phyloP scores from a whole-genome alignment of 768 basidiomycete species.

The Tephrocybe sp. region DNA sequence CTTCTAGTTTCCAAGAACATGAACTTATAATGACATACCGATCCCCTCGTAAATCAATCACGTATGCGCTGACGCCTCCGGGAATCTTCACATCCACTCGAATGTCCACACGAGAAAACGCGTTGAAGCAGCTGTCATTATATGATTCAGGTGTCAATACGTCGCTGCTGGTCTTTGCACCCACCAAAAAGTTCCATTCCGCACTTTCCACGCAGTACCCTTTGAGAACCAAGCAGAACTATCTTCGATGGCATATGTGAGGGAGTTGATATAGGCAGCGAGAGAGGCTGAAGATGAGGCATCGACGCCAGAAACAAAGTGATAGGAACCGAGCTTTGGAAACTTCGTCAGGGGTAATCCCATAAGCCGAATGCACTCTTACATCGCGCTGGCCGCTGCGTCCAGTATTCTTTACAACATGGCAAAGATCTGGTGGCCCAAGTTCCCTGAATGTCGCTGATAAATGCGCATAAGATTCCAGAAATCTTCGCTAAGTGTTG shows the following conservation, averaged over 20 bases:
- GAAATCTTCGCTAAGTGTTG: conserved; percentile 2
- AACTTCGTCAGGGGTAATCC: not conserved
- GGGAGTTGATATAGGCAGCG: conserved; percentile 96
- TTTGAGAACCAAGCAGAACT: conserved; percentile 90
- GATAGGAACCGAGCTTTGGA: conserved; percentile 86
- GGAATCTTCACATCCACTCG: conserved; percentile 98
- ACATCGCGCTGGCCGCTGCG: conserved; percentile 85
- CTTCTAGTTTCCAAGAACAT: not conserved
- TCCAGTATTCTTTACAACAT: conserved; percentile 91
- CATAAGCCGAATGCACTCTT: conserved; percentile 25
- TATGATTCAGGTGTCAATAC: not conserved
- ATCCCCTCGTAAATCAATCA: conserved; percentile 91
- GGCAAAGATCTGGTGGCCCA: conserved; percentile 94
- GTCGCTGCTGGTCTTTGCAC: conserved; percentile 21
- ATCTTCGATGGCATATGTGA: conserved; percentile 95
- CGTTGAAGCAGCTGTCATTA: conserved; percentile 83
- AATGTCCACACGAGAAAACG: conserved; percentile 94
- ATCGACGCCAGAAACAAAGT: conserved; percentile 98
- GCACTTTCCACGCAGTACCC: conserved; percentile 82
- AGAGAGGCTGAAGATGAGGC: conserved; percentile 96
- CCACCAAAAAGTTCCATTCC: conserved; percentile 90
- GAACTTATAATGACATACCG: conserved; percentile 49
- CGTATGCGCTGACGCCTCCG: conserved; percentile 92
- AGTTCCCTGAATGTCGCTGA: conserved; percentile 94
- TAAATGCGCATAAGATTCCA: conserved; percentile 19